A percentile compares a stretch with the other conserved stretches of the same genome.
Evolutionary conservation across 192 early-diverging fungal species (phyloP).

Genomic region (Diversispora epigaea): DNA sequence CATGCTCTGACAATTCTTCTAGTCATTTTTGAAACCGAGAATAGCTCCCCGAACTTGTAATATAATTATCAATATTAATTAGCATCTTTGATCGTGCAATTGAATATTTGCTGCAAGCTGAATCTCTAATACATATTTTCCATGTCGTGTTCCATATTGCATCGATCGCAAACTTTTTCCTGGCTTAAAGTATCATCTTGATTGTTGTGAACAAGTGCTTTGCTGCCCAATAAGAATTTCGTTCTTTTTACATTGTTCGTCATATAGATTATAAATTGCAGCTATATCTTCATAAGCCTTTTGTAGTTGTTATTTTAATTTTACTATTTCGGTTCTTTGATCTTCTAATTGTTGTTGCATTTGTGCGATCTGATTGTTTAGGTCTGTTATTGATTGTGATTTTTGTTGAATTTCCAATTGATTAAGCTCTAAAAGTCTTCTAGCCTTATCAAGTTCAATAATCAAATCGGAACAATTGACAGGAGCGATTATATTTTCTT

Average conservation of each 20-base stretch:
- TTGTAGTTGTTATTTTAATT: constrained; percentile 4
- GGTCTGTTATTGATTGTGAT: no score
- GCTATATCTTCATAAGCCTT: background rate
- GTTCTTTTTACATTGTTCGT: no score
- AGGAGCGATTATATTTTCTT: no score
- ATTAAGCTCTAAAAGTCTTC: background rate
- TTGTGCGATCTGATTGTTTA: constrained; percentile 13
- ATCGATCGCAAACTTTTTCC: no score
- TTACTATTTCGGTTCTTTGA: constrained; percentile 8
- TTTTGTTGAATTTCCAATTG: background rate
- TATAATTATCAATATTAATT: constrained; percentile 24
- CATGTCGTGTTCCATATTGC: no score
- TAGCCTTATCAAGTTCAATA: background rate
- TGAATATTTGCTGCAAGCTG: constrained; percentile 9
- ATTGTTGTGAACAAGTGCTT: no score
- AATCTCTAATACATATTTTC: no score
- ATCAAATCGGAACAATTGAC: no score
- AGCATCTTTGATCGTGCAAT: constrained; percentile 13
- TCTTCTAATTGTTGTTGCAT: background rate
- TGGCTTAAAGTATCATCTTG: no score
- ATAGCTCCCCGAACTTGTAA: constrained; percentile 16
- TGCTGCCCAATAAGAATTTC: background rate
- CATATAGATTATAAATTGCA: background rate
- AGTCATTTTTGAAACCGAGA: background rate
- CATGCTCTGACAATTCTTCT: background rate